Base-by-base conservation (phyloP, 1,139 yeast genomes). In the Blastobotrys raffinosifermentans region DNA sequence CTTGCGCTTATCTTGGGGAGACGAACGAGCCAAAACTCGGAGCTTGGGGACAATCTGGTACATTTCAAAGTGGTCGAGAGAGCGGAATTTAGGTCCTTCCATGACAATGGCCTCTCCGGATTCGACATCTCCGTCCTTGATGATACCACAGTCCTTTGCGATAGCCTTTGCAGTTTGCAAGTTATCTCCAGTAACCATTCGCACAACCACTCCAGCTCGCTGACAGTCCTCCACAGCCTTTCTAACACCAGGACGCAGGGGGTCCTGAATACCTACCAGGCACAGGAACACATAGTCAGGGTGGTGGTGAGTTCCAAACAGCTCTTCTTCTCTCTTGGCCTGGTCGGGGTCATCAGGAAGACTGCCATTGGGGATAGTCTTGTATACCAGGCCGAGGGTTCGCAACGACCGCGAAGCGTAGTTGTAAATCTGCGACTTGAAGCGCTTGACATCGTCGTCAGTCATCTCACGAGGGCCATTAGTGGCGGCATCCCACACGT, bases 151-250 rank as follows among this genome's bases (percentile, higher is more conserved):
- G 43, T 80, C 80, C 47, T 71, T 69, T 3, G 96, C 86, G 49
- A 91, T 91, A 0, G 97, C 94, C 50, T 75, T 77, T 5, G 98
- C 98, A 4, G 98, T 91, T 35, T 76, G 67, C 43, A 89, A 59
- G 56, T 89, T 89, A 60, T 91, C 98, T 61, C 98, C 98, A 17
- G 98, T 91, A 35, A 91, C 96, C 98, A 91, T 91, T 52, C 96
- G 74, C 19, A 91, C 97, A 19, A 81, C 75, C 13, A 91, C 97
- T 39, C 98, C 97, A 0, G 98, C 97, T 29, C 69, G 69, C 50
- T 77, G 80, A 64, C 98, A 91, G 55, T 80, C 81, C 23, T 70
- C 68, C 15, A 91, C 96, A 1, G 98, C 94, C 39, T 81, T 78
- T 19, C 78, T 73, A n/a, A 91, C 97, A 45, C 96, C 96, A 7